These are phyloP conservation scores for Sclerotinia glacialis DNA, from an alignment of 2,329 filamentous ascomycete species.

Conservation along the genomic window DNA sequence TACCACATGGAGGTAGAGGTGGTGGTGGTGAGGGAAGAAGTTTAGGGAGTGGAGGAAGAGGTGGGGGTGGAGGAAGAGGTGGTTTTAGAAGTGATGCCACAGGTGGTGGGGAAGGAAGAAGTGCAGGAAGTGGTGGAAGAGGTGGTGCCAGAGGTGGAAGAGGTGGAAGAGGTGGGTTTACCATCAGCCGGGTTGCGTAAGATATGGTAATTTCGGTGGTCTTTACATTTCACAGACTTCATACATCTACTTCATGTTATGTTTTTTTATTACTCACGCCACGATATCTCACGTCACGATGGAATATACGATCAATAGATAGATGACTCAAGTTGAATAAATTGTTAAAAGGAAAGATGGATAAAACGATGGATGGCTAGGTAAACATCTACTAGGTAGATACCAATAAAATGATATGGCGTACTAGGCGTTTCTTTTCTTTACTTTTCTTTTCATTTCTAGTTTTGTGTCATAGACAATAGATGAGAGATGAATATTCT, in stretches of 20 bases:
- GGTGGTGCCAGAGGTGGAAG: not conserved
- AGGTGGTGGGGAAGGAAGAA: constrained; percentile 18
- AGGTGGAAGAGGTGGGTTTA: not conserved
- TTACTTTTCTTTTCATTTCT: not conserved
- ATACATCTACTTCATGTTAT: not conserved
- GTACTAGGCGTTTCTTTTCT: constrained; percentile 1
- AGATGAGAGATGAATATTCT: no score
- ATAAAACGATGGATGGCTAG: not conserved
- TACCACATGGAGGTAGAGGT: constrained; percentile 22
- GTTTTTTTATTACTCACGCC: no score
- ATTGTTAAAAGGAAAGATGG: not conserved
- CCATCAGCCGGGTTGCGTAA: no score
- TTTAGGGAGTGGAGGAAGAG: constrained; percentile 8
- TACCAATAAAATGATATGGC: constrained; percentile 1
- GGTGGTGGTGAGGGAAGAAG: constrained; percentile 23
- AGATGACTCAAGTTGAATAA: not conserved
- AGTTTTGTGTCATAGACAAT: not conserved
- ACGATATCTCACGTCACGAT: not conserved
- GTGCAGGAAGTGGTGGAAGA: not conserved
- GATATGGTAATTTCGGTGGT: not conserved
- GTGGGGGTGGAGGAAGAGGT: constrained; percentile 25
- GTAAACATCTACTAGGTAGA: not conserved
- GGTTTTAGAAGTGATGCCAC: constrained; percentile 21
- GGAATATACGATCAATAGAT: not conserved
- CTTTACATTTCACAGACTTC: not conserved